Evolutionary conservation across 371 early-diverging fungal genomes (phyloP).

Genomic region (Lichtheimia ornata): DNA sequence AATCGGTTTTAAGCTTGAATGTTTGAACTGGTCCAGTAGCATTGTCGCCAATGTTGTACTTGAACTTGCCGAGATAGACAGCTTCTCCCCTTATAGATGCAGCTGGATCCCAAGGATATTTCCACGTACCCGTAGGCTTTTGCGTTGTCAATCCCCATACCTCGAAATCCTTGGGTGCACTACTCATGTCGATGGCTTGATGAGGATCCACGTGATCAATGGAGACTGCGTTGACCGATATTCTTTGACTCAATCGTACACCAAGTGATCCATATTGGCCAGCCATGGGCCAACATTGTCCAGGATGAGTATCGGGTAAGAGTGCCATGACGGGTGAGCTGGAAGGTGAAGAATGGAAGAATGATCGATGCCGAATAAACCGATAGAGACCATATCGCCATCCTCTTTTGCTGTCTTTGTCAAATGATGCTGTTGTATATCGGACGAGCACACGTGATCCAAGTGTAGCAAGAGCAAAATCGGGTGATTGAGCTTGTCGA

Average conservation of each 20-base stretch:
- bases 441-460: constrained; percentile 64
- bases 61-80: constrained; percentile 11
- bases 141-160: constrained; percentile 59
- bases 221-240: constrained; percentile 61
- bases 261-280: constrained; percentile 66
- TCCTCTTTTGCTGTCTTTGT: neutral
- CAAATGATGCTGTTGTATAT: constrained; percentile 57
- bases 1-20: constrained; percentile 25
- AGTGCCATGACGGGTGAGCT: constrained; percentile 45
- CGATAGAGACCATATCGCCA: constrained; percentile 1
- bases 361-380: no score
- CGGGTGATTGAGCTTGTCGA: constrained; percentile 26
- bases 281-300: constrained; percentile 78
- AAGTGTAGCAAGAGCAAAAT: constrained; percentile 66
- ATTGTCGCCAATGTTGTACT: constrained; percentile 16
- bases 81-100: neutral
- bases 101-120: no score
- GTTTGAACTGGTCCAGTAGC: constrained; percentile 30
- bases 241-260: constrained; percentile 55
- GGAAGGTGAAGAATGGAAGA: no score
- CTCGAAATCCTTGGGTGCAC: constrained; percentile 68
- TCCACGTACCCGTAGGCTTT: neutral
- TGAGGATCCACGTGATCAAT: constrained; percentile 68
- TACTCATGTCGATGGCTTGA: constrained; percentile 52
- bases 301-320: constrained; percentile 56